A percentile compares a stretch with the other conserved stretches of the same genome.
Evolutionary conservation across 2,329 filamentous ascomycete species (phyloP).

Genomic region (Canariomyces notabilis): DNA sequence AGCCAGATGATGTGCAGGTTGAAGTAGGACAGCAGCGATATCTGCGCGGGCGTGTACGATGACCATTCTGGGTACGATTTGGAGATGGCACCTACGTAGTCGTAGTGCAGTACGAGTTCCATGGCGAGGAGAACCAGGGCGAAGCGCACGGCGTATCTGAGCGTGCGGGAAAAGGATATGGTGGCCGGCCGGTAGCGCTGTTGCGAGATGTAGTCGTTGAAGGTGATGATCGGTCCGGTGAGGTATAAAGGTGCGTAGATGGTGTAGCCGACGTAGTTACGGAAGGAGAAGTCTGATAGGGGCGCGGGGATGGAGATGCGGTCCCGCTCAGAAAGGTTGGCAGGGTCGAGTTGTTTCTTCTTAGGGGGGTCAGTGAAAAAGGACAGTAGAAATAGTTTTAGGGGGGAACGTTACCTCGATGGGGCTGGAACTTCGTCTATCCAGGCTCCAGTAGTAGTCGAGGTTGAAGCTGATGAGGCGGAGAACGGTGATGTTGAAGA

Average conservation of each 20-base stretch:
- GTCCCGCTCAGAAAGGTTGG: slow-evolving; percentile 82
- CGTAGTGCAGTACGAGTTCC: slow-evolving; percentile 86
- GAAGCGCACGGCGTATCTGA: slow-evolving; percentile 81
- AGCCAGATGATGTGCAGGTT: slow-evolving; percentile 98
- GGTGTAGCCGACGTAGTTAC: slow-evolving; percentile 83
- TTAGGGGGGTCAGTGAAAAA: slow-evolving; percentile 63
- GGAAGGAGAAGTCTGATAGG: slow-evolving; percentile 66
- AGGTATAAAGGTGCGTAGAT: slow-evolving; percentile 93
- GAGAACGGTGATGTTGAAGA: slow-evolving; percentile 93
- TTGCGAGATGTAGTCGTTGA: slow-evolving; percentile 96
- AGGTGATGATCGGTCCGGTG: slow-evolving; percentile 87
- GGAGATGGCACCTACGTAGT: slow-evolving; percentile 90
- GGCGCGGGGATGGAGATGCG: slow-evolving; percentile 73
- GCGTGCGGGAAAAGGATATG: slow-evolving; percentile 64
- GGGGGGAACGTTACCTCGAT: slow-evolving; percentile 65
- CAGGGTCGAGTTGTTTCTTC: slow-evolving; percentile 95
- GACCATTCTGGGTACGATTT: slow-evolving; percentile 75
- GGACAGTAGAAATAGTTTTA: background rate
- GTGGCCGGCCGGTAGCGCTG: slow-evolving; percentile 66
- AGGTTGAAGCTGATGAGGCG: slow-evolving; percentile 94
- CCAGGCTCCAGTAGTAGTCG: slow-evolving; percentile 90
- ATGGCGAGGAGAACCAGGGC: slow-evolving; percentile 74
- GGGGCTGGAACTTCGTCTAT: slow-evolving; percentile 57
- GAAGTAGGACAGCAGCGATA: slow-evolving; percentile 88
- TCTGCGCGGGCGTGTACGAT: slow-evolving; percentile 77